Percentiles rank a stretch among this genome's conserved stretches.
Conservation (phyloP, 2,329 filamentous ascomycete species). For the Aspergillus versicolor region DNA sequence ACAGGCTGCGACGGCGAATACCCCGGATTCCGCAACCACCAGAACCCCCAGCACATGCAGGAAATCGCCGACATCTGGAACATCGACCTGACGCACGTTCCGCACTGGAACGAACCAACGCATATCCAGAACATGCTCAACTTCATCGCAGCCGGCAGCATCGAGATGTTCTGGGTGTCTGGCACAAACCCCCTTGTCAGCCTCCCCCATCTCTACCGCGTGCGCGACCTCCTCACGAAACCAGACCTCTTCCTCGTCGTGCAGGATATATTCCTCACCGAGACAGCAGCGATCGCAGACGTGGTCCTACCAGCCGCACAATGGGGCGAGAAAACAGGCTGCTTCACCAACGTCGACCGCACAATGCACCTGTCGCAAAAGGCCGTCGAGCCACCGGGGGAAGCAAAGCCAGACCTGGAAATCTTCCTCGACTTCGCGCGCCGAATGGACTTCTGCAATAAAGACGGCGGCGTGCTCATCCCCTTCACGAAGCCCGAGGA, state of each 20-base stretch:
- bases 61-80: constrained; percentile 41
- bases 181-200: constrained; percentile 42
- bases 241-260: constrained; percentile 34
- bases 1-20: constrained; percentile 41
- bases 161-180: constrained; percentile 41
- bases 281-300: constrained; percentile 38
- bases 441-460: constrained; percentile 37
- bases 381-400: constrained; percentile 39
- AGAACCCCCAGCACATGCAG: constrained; percentile 36
- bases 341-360: constrained; percentile 41
- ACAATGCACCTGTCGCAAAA: constrained; percentile 40
- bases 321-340: constrained; percentile 42
- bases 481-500: constrained; percentile 32
- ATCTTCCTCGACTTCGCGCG: constrained; percentile 37
- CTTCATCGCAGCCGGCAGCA: constrained; percentile 33
- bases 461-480: constrained; percentile 31
- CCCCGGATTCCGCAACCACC: constrained; percentile 38
- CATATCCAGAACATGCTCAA: constrained; percentile 39
- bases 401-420: constrained; percentile 35
- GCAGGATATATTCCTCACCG: constrained; percentile 40
- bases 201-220: constrained; percentile 33
- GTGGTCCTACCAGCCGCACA: constrained; percentile 39
- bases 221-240: constrained; percentile 31
- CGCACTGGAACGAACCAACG: constrained; percentile 41
- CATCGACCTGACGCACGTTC: constrained; percentile 33